Evolutionary conservation across 768 basidiomycete species (phyloP), one percentile per base, ranked within the genome.

Genomic region (Auricularia sp.): DNA sequence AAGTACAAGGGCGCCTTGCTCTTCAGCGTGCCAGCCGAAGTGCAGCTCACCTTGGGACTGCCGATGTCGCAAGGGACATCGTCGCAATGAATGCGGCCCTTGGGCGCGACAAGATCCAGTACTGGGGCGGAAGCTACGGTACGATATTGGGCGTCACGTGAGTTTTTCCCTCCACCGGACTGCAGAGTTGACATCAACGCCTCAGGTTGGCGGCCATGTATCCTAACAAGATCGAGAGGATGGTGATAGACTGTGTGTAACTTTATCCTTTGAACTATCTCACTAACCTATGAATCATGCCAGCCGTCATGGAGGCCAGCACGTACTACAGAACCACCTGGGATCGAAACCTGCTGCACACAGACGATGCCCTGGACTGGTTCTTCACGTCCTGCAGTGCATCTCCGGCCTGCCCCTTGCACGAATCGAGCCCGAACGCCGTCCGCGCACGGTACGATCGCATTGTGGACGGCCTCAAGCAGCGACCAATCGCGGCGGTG

Each of bases 291-390:
- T 23, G 12, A 12, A 12, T 59, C 21, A 23, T 35, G 21, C 21
- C 47, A 79, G 75, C 74, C 21, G 77, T 79, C n/a, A 72, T 75
- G 23, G 78, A 79, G 53, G 68, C 75, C 1, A 75, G 78, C 36
- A 69, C 78, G 59, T 79, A 78, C 64, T 80, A 76, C 62, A 66
- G 72, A 12, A 72, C 73, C 2, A 64, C 71, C 14, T 76, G 76
- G 76, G 71, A 71, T 3, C 74, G 72, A 6, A 76, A 77, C 64
- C 69, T 79, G 8, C 12, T 74, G 1, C 77, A 80, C 62, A 75
- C 78, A 1, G 73, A 77, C 29, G 77, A 78, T 65, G 69, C 70
- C 0, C 66, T 78, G 66, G 67, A 74, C 23, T 63, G 63, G 7
- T 80, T 81, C 66, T 77, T 74, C 61, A 67, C 71, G 3, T 71